phyloP scores from a whole-genome alignment of 805 yeast species.

The Zygotorulaspora florentina region DNA sequence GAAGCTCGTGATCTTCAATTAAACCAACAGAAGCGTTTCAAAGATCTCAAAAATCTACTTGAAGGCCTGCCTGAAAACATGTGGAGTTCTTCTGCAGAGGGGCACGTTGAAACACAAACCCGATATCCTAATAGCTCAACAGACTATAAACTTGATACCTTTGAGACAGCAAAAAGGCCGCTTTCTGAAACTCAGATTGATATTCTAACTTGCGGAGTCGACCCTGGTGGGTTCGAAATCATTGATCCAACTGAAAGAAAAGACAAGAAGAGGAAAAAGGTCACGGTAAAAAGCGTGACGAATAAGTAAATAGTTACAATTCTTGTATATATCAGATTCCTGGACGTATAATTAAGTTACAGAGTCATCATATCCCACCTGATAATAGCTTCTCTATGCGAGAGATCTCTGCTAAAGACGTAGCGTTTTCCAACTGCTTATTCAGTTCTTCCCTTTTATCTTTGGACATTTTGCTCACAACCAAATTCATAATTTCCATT shows the following conservation, averaged over 20 bases:
- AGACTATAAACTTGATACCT: background rate
- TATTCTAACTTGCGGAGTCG: background rate
- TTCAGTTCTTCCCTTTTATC: constrained; percentile 52
- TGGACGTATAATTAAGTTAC: too few species aligned
- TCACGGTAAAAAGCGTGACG: background rate
- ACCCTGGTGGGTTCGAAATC: constrained; percentile 7
- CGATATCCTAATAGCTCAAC: too few species aligned
- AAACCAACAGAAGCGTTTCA: too few species aligned
- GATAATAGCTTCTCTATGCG: constrained; percentile 55
- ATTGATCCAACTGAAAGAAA: background rate
- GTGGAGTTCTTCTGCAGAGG: too few species aligned
- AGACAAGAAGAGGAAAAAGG: background rate
- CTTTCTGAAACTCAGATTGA: background rate
- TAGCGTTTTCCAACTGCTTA: constrained; percentile 54
- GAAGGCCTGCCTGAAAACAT: too few species aligned
- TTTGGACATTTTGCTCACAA: constrained; percentile 46
- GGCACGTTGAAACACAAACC: too few species aligned
- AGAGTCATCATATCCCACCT: constrained; percentile 19
- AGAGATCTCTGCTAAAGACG: constrained; percentile 70
- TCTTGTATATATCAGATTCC: background rate
- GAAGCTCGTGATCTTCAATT: too few species aligned
- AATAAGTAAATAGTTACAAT: background rate
- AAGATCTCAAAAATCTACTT: too few species aligned
- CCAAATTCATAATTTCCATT: constrained; percentile 35
- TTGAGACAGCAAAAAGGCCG: background rate